A percentile compares a stretch with the other conserved stretches of the same genome.
These are phyloP conservation scores for Trichoderma arundinaceum DNA, from an alignment of 2,329 filamentous ascomycete species.

Conservation along the genomic window DNA sequence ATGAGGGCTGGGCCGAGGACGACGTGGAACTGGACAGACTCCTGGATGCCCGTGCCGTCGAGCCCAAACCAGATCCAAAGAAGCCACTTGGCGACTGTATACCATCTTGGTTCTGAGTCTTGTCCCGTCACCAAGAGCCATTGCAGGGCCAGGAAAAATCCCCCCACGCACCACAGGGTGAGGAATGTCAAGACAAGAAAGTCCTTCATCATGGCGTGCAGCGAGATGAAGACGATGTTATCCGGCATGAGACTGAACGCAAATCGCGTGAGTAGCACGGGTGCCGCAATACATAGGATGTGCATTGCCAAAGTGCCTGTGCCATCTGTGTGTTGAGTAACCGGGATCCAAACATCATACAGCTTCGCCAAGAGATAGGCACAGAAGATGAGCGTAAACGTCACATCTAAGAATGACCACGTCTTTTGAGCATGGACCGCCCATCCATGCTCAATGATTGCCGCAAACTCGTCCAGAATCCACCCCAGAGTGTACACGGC, in stretches of 20 bases:
- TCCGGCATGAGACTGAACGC: constrained; percentile 77
- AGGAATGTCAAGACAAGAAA: constrained; percentile 71
- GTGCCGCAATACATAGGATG: constrained; percentile 69
- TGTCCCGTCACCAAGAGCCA: constrained; percentile 59
- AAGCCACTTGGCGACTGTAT: constrained; percentile 75
- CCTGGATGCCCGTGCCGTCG: constrained; percentile 63
- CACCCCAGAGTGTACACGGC: constrained; percentile 69
- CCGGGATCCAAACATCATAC: constrained; percentile 56
- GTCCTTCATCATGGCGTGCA: constrained; percentile 76
- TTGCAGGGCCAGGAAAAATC: constrained; percentile 71
- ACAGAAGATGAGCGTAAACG: constrained; percentile 67
- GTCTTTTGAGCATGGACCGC: constrained; percentile 75
- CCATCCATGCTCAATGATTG: constrained; percentile 69
- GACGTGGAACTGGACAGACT: constrained; percentile 65
- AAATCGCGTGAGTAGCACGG: constrained; percentile 71
- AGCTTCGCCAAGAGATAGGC: constrained; percentile 66
- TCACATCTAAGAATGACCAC: constrained; percentile 77
- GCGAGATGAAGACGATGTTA: constrained; percentile 75
- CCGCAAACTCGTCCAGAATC: constrained; percentile 69
- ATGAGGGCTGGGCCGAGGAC: constrained; percentile 71
- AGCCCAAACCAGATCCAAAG: constrained; percentile 81
- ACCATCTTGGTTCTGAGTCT: constrained; percentile 45
- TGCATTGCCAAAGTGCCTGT: constrained; percentile 59
- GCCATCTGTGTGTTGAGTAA: constrained; percentile 42
- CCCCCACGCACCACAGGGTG: constrained; percentile 71